Percentiles rank a stretch among this genome's conserved stretches.
These are phyloP conservation scores for Sapria himalayana DNA, from an alignment of 345 rosid species.

Conservation along the genomic window DNA sequence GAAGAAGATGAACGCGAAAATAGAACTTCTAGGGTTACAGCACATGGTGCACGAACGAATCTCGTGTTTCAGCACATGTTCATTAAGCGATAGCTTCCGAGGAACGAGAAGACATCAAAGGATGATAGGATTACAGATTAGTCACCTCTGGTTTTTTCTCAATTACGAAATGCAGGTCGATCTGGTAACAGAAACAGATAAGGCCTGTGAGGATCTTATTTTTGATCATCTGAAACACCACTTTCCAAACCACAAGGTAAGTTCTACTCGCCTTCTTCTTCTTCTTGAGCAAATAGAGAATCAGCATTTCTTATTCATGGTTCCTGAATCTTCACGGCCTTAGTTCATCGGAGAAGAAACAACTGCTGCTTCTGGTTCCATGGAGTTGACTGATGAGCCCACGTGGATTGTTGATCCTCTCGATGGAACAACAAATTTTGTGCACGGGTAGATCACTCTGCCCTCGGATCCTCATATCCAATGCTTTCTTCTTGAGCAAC, in stretches of 20 bases:
- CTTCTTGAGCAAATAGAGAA: background rate
- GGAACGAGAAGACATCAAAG: no score
- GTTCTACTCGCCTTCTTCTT: background rate
- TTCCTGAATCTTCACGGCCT: conserved; percentile 2
- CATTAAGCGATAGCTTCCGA: no score
- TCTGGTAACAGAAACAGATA: conserved; percentile 93
- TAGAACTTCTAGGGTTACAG: background rate
- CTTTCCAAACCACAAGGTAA: conserved; percentile 59
- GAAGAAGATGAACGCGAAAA: background rate
- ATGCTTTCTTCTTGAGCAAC: background rate
- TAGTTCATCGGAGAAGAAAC: conserved; percentile 98
- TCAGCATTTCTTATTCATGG: no score
- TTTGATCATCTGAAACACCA: conserved; percentile 54
- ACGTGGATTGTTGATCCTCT: conserved; percentile 99
- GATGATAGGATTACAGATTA: no score
- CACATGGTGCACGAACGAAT: no score
- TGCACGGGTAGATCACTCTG: conserved; percentile 47
- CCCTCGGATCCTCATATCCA: background rate
- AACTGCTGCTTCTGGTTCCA: conserved; percentile 55
- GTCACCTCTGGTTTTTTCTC: no score
- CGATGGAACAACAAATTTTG: conserved; percentile 95
- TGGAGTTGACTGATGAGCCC: conserved; percentile 77
- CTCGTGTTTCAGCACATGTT: no score
- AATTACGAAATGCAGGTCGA: conserved; percentile 36
- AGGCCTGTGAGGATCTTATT: conserved; percentile 81